These are phyloP conservation scores for Podosphaera leucotricha DNA, from an alignment of 2,329 filamentous ascomycete genomes.

Conservation along the genomic window DNA sequence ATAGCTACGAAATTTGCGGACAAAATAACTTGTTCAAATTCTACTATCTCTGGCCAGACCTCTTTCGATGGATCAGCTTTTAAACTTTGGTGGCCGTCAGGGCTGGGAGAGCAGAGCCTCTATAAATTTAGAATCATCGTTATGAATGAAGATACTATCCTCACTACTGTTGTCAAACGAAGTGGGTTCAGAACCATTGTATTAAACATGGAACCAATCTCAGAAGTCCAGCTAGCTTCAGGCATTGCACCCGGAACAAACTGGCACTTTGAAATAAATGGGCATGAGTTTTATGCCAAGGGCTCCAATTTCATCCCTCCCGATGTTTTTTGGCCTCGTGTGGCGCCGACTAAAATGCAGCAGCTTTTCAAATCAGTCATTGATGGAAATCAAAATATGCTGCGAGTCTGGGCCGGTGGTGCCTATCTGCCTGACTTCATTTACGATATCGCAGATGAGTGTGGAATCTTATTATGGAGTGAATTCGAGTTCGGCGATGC, in stretches of 20 bases:
- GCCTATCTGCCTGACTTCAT: conserved; percentile 37
- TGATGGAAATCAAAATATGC: conserved; percentile 38
- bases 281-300: conserved; percentile 38
- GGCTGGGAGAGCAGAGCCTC: conserved; percentile 30
- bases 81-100: conserved; percentile 36
- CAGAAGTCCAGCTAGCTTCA: conserved; percentile 25
- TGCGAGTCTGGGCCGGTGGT: conserved; percentile 36
- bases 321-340: conserved; percentile 37
- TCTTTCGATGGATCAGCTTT: conserved; percentile 21
- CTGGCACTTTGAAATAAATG: conserved; percentile 44
- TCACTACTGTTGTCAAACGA: conserved; percentile 26
- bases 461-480: conserved; percentile 35
- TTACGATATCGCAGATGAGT: conserved; percentile 37
- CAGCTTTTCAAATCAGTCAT: conserved; percentile 30
- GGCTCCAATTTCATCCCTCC: conserved; percentile 40
- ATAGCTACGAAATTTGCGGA: conserved; percentile 18
- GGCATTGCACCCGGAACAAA: conserved; percentile 33
- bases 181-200: conserved; percentile 39
- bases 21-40: conserved; percentile 19
- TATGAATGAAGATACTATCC: conserved; percentile 14
- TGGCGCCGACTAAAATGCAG: conserved; percentile 26
- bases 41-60: conserved; percentile 25
- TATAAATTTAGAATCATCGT: conserved; percentile 30
- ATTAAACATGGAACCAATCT: conserved; percentile 29
- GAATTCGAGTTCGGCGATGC: conserved; percentile 40